Evolutionary conservation across 2,329 filamentous ascomycete species (phyloP), one percentile per base, ranked within the genome.

Genomic region (Nectriaceae sp.): DNA sequence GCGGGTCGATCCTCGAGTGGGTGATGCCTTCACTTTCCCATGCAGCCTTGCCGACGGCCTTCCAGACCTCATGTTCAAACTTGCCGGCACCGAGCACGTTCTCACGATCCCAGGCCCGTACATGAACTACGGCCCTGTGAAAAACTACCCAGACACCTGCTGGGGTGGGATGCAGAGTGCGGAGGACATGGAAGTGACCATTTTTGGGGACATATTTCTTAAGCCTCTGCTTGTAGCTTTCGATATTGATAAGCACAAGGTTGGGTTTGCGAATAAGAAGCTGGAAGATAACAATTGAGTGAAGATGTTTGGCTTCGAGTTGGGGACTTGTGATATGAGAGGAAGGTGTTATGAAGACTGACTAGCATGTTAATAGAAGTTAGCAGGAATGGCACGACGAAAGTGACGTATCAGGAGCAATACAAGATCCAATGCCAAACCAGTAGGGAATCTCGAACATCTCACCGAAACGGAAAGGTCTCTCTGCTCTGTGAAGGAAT

Each of bases 161-260:
- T 92, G 82, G 66, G 89, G 89, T 46, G 90, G 89, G 41, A 79
- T 95, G 54, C 90, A 94, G 75, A 76, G 71, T 26, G 68, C 74
- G 37, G 69, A 68, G 15, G 63, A 62, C 20, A 58, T 74, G 42
- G 62, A 65, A 2, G 76, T 85, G 54, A 82, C 78, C 47, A 90
- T 95, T 62, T 80, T 92, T 47, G 90, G 90, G 10, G 88, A 92
- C 52, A 76, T 88, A 47, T 89, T 91, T 73, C 77, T 94, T 57
- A 94, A 94, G 80, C 81, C 81, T 46, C 75, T 88, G 54, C 91
- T 88, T 64, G 83, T 87, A 22, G 82, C 90, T 40, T 90, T 90
- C 66, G 86, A 90, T 41, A 55, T 77, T 11, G 70, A 74, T 41
- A 64, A 58, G 13, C 61, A 65, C 13, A 62, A 57, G 15, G 60